Evolutionary conservation across 2,329 filamentous ascomycete genomes (phyloP).

Genomic region (Penicillium sp.): DNA sequence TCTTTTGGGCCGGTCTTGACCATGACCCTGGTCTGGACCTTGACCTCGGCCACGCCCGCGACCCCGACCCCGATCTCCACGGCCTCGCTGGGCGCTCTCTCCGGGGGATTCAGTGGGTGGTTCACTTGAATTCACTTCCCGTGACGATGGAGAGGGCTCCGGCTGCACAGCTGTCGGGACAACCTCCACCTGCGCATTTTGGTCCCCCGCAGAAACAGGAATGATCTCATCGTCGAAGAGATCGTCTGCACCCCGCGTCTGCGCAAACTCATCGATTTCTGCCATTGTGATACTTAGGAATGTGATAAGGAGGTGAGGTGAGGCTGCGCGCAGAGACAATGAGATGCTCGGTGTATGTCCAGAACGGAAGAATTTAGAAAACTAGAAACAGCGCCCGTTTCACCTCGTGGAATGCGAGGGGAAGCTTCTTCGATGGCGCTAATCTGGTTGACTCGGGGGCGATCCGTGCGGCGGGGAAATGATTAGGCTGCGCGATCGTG

Average conservation of each 20-base stretch:
- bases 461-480: conserved; percentile 18
- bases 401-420: conserved; percentile 9
- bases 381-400: too few relatives aligned
- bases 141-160: conserved; percentile 8
- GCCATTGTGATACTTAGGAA: conserved; percentile 7
- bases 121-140: conserved; percentile 12
- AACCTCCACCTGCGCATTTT: conserved; percentile 21
- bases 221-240: conserved; percentile 48
- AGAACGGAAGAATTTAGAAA: too few relatives aligned
- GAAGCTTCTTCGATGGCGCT: conserved; percentile 17
- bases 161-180: conserved; percentile 11
- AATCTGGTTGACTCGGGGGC: conserved; percentile 7
- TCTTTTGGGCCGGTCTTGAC: conserved; percentile 18
- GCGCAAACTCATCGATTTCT: conserved; percentile 44
- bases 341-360: too few relatives aligned
- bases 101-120: conserved; percentile 16
- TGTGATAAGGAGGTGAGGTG: not conserved
- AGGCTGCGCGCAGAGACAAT: not conserved
- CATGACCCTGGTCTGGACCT: conserved; percentile 25
- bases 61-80: conserved; percentile 28
- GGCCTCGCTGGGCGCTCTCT: conserved; percentile 24
- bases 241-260: conserved; percentile 46
- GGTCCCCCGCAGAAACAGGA: conserved; percentile 35
- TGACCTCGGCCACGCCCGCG: conserved; percentile 25
- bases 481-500: not conserved